Evolutionary conservation across 176 grass and related monocot species (phyloP), one percentile per base, ranked within the genome.

Genomic region (Eragrostis nindensis): DNA sequence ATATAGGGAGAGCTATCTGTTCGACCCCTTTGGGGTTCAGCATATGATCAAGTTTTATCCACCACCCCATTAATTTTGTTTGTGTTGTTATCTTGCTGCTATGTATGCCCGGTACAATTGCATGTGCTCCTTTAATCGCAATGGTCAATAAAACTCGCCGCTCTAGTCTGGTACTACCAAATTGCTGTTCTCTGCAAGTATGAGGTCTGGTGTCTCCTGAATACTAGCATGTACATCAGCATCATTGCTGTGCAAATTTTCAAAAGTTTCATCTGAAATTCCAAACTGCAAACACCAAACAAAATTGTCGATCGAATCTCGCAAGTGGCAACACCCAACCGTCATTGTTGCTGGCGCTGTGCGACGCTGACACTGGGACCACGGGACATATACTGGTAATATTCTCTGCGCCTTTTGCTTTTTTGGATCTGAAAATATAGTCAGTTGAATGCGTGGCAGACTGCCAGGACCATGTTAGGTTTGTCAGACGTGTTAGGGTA

Each of bases 101-200:
- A 29, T 30, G 75, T 53, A 47, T 75, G 43, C 47, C 13, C 5
- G 14, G 14, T 67, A 24, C 30, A 41, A 68, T 78, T 80, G 1
- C 8, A 11, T 56, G 36, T 10, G 14, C 39, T 70, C 15, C 13
- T 32, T 70, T 25, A 21, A 17, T 40, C 15, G 5, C 8, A 8
- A 74, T 38, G 47, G 64, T 39, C 38, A 74, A 74, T 60, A 74
- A 86, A 45, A 16, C 17, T 67, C 9, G 14, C 3, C 14, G 36
- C 54, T 64, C 36, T 72, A 19, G 18, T 25, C 2, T 49, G 43
- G 21, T 56, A 56, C 3, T 3, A 50, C 36, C 54, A 36, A 22
- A 57, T 14, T 45, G n/a, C 0, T 66, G 6, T 62, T 27, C 46
- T 22, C 24, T 62, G 22, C 56, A 46, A 45, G 42, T 2, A 0